These are phyloP conservation scores for Tetratostichococcus sp. DNA, from an alignment of 139 green algal genomes.

Conservation along the genomic window DNA sequence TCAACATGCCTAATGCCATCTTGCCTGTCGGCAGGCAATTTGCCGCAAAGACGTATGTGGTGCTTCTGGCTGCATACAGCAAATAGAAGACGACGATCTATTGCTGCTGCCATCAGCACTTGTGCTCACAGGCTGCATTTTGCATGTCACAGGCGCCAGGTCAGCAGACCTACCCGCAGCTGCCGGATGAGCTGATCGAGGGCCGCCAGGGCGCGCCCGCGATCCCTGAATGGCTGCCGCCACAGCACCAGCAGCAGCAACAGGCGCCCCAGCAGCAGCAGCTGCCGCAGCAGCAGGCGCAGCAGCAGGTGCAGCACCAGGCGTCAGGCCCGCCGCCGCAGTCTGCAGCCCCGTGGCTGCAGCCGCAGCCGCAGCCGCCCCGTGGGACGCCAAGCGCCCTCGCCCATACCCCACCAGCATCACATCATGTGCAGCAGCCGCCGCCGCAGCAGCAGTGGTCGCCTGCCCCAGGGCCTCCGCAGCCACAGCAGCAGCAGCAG, in stretches of 20 bases:
- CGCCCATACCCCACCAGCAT: no score
- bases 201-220: background rate
- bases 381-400: no score
- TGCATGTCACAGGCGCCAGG: background rate
- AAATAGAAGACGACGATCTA: no score
- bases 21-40: no score
- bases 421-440: no score
- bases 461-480: background rate
- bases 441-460: background rate
- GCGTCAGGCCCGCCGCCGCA: background rate
- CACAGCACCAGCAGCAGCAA: slow-evolving; percentile 6
- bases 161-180: background rate
- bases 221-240: background rate
- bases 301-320: slow-evolving; percentile 10
- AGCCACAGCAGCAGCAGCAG: slow-evolving; percentile 12
- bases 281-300: slow-evolving; percentile 11
- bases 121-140: no score
- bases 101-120: no score
- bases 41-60: no score
- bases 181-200: background rate
- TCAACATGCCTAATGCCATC: no score
- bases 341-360: background rate
- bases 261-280: slow-evolving; percentile 16
- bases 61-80: no score
- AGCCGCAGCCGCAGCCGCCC: background rate